phyloP scores from a whole-genome alignment of 768 basidiomycete species.

The Suillus americanus region DNA sequence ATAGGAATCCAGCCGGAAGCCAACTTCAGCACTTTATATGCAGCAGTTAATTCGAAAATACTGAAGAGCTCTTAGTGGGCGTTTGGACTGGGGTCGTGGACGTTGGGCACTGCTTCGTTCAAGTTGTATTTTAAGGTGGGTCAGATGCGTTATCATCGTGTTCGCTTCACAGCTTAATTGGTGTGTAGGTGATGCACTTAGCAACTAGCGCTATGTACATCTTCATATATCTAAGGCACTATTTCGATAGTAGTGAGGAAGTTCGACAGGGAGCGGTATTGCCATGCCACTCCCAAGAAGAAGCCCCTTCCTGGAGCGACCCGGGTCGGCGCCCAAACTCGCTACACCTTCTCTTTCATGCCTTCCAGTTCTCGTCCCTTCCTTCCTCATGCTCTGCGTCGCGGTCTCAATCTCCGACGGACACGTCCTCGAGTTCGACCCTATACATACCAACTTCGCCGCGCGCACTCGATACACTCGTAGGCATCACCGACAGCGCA shows the following conservation, averaged over 20 bases:
- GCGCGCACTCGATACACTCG: constrained; percentile 61
- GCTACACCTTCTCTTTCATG: neutral
- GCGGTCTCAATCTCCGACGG: constrained; percentile 78
- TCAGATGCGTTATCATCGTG: neutral
- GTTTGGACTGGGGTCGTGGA: neutral
- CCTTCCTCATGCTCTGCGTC: constrained; percentile 38
- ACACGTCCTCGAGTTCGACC: constrained; percentile 82
- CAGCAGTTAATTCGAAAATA: neutral
- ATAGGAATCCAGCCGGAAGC: neutral
- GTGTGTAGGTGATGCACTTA: neutral
- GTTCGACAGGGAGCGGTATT: neutral
- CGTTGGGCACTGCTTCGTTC: neutral
- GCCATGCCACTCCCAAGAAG: neutral
- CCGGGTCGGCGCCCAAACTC: constrained; percentile 5
- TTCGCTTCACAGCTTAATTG: neutral
- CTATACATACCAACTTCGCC: constrained; percentile 74
- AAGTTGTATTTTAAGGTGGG: neutral
- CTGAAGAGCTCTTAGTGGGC: neutral
- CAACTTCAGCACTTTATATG: neutral
- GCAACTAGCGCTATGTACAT: neutral
- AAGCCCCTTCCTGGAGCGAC: constrained; percentile 14
- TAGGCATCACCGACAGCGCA: constrained; percentile 77
- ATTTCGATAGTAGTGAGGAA: neutral
- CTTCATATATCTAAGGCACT: neutral
- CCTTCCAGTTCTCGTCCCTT: neutral